A percentile compares a stretch with the other conserved stretches of the same genome.
phyloP scores from a whole-genome alignment of 2,329 filamentous ascomycete species.

The Fusarium xyrophilum region DNA sequence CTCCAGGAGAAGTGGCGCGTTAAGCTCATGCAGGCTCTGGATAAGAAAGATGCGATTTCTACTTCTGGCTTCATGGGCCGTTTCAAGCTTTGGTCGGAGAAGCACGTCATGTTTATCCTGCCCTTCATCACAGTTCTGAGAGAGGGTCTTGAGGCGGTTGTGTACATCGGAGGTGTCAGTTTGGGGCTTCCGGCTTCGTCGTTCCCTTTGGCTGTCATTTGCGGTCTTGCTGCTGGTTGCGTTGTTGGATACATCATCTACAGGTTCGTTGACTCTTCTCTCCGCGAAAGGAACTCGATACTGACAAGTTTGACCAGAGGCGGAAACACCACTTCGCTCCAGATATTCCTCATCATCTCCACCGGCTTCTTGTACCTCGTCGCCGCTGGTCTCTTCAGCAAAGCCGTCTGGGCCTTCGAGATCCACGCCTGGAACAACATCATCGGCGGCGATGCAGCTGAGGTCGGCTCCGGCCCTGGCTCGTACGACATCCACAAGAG shows the following conservation, averaged over 20 bases:
- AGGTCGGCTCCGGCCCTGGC: not conserved
- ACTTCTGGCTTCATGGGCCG: not conserved
- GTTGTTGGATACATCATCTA: not conserved
- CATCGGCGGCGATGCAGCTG: not conserved
- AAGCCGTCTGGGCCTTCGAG: not conserved
- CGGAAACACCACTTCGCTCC: not conserved
- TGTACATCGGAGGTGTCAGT: not conserved
- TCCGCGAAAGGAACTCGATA: no score
- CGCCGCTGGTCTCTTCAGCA: not conserved
- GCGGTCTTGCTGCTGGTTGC: not conserved
- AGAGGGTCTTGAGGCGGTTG: not conserved
- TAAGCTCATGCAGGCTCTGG: not conserved
- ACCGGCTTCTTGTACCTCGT: not conserved
- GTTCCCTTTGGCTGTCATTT: not conserved
- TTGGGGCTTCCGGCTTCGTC: not conserved
- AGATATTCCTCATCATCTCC: not conserved
- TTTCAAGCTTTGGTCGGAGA: not conserved
- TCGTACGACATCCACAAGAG: not conserved
- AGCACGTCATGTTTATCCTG: not conserved
- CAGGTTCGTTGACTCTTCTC: not conserved
- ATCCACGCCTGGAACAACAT: conserved; percentile 1
- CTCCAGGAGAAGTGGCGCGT: not conserved
- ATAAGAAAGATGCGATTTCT: not conserved
- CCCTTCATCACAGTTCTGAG: not conserved
- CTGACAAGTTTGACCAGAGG: not conserved